Evolutionary conservation across 2,329 filamentous ascomycete genomes (phyloP).

Genomic region (Penicillium sp.): DNA sequence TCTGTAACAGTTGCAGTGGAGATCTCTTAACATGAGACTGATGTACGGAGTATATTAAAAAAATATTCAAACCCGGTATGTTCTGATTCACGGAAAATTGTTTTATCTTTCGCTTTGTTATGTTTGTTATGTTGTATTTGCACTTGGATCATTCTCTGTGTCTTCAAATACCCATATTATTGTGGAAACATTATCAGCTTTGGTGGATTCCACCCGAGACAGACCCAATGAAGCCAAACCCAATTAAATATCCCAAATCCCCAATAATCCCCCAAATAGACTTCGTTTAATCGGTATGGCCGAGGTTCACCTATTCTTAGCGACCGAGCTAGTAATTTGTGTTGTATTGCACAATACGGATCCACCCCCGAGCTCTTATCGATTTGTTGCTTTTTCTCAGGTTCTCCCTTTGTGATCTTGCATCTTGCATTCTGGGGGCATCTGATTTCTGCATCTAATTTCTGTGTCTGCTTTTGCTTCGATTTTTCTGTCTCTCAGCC

Average conservation of each 20-base stretch:
- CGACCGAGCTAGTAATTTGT: conserved; percentile 9
- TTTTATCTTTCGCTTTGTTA: background rate
- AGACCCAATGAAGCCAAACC: background rate
- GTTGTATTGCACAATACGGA: conserved; percentile 3
- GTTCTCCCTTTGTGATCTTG: conserved; percentile 6
- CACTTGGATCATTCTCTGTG: background rate
- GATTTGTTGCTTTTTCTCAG: conserved; percentile 11
- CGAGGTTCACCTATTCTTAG: conserved; percentile 13
- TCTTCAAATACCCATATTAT: background rate
- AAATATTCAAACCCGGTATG: background rate
- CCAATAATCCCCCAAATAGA: background rate
- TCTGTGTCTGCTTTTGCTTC: background rate
- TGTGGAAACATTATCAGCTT: background rate
- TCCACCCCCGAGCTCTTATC: conserved; percentile 10
- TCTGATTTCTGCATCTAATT: background rate
- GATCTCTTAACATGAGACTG: background rate
- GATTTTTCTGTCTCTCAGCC: background rate
- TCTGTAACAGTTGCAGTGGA: background rate
- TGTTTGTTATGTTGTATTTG: too few species aligned
- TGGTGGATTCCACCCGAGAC: conserved; percentile 9
- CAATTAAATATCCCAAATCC: background rate
- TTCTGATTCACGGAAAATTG: background rate
- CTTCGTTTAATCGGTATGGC: background rate
- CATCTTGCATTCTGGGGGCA: background rate
- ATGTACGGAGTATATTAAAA: background rate